Evolutionary conservation across 2,329 filamentous ascomycete genomes (phyloP), one percentile per base, ranked within the genome.

Genomic region (Sporothrix inflata): DNA sequence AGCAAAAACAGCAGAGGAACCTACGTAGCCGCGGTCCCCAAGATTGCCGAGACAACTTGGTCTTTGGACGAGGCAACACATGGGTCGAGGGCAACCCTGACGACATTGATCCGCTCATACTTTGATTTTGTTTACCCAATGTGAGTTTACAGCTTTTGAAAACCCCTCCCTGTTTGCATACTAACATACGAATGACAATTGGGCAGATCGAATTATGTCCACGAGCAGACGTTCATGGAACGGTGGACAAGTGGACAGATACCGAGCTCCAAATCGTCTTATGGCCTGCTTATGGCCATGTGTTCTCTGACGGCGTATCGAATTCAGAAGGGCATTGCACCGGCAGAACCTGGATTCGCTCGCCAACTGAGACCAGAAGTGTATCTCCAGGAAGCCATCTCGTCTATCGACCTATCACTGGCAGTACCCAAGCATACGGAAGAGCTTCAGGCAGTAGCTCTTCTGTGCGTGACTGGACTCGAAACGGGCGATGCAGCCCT

Each of bases 51-150:
- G 4, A 6, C 47, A 19, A 3, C 12, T 16, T 67, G 60, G 70
- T 4, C 3, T 12, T 12, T 71, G 19, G 38, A 71, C 16, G 61
- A 47, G 4, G 61, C 34, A 8, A 45, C 9, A 14, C 70, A 71
- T n/a, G 70, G 70, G n/a, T 67, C 70, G 16, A 45, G 34, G 5
- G 11, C 2, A 4, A 51, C 55, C 1, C 21, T 71, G 9, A 30
- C 30, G 11, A 53, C 24, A n/a, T n/a, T 71, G 27, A 67, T 71
- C 9, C 30, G 60, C 8, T 71, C 70, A 1, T 67, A 53, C n/a
- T 71, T 71, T 60, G 63, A 73, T 49, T 73, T 73, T 66, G 72
- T 73, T 49, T 73, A 73, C 45, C 72, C 72, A 42, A 63, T 73
- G 72, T 71, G 24, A 53, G 72, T 66, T 47, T 42, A 6, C 19